A percentile compares a stretch with the other conserved stretches of the same genome.
Evolutionary conservation across 495 filamentous ascomycete species (phyloP).

Genomic region (Xylona heveae): DNA sequence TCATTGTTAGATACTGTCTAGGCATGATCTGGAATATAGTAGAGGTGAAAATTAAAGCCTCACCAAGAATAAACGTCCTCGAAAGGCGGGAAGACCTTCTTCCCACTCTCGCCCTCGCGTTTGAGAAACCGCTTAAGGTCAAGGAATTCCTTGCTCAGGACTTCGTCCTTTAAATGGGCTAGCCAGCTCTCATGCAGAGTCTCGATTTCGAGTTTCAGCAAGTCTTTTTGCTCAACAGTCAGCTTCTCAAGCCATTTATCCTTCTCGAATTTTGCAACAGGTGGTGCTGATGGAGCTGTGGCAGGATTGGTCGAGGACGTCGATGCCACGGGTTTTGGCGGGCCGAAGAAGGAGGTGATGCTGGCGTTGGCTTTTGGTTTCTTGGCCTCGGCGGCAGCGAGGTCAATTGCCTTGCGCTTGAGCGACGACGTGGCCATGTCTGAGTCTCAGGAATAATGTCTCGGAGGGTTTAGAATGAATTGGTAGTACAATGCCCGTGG

Average conservation of each 20-base stretch:
- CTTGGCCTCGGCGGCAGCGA: slow-evolving; percentile 29
- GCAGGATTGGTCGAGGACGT: slow-evolving; percentile 3
- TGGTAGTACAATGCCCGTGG: too few relatives aligned
- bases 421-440: slow-evolving; percentile 16
- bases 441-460: too few relatives aligned
- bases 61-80: slow-evolving; percentile 94
- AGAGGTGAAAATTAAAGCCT: slow-evolving; percentile 6
- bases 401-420: slow-evolving; percentile 46
- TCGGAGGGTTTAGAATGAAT: too few relatives aligned
- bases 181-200: slow-evolving; percentile 85
- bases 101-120: slow-evolving; percentile 46
- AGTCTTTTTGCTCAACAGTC: slow-evolving; percentile 55
- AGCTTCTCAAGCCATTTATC: slow-evolving; percentile 63
- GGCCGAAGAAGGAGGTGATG: slow-evolving; percentile 46
- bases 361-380: slow-evolving; percentile 48
- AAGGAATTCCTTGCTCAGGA: slow-evolving; percentile 57
- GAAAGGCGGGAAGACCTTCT: slow-evolving; percentile 63
- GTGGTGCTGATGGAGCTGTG: slow-evolving; percentile 13
- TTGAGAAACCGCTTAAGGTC: slow-evolving; percentile 74
- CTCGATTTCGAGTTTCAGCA: slow-evolving; percentile 75
- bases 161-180: slow-evolving; percentile 61
- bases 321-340: slow-evolving; percentile 22
- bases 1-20: not conserved
- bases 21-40: slow-evolving; percentile 4
- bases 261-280: slow-evolving; percentile 53